Conservation (phyloP, 2,329 filamentous ascomycete species). For the Thermoascus crustaceus region DNA sequence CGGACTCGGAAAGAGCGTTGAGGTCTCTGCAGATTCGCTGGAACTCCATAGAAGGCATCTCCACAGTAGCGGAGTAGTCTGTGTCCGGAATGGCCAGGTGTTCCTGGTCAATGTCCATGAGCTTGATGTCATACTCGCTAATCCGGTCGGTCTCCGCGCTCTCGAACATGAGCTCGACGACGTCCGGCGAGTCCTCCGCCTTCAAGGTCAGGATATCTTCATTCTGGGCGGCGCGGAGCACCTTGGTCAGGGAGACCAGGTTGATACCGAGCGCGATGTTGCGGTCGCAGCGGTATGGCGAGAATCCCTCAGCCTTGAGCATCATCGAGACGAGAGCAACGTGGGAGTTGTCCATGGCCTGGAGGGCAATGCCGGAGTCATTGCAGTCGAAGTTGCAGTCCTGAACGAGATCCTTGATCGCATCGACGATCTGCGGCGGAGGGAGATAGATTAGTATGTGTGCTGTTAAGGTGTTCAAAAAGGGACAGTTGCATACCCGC, state of each 20-base stretch:
- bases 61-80: slow-evolving; percentile 89
- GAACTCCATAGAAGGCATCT: slow-evolving; percentile 84
- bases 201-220: slow-evolving; percentile 94
- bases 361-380: slow-evolving; percentile 94
- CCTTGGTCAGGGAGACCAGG: slow-evolving; percentile 91
- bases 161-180: slow-evolving; percentile 93
- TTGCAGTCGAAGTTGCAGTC: slow-evolving; percentile 99
- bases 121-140: slow-evolving; percentile 98
- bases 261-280: slow-evolving; percentile 98
- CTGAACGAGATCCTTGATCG: slow-evolving; percentile 98
- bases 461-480: neutral
- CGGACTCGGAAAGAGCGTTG: slow-evolving; percentile 86
- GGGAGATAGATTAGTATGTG: slow-evolving; percentile 4
- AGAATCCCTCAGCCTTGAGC: slow-evolving; percentile 91
- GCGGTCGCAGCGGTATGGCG: slow-evolving; percentile 93
- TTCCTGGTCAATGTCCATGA: slow-evolving; percentile 99
- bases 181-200: slow-evolving; percentile 93
- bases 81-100: slow-evolving; percentile 97
- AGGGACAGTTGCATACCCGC: slow-evolving; percentile 55
- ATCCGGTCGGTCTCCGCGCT: slow-evolving; percentile 78
- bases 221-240: slow-evolving; percentile 85
- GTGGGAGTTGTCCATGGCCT: slow-evolving; percentile 99
- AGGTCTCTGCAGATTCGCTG: slow-evolving; percentile 91
- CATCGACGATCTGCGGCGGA: slow-evolving; percentile 71
- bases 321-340: slow-evolving; percentile 98